These are phyloP conservation scores for Aspergillus sp. DNA, from an alignment of 2,329 filamentous ascomycete species.

Conservation along the genomic window DNA sequence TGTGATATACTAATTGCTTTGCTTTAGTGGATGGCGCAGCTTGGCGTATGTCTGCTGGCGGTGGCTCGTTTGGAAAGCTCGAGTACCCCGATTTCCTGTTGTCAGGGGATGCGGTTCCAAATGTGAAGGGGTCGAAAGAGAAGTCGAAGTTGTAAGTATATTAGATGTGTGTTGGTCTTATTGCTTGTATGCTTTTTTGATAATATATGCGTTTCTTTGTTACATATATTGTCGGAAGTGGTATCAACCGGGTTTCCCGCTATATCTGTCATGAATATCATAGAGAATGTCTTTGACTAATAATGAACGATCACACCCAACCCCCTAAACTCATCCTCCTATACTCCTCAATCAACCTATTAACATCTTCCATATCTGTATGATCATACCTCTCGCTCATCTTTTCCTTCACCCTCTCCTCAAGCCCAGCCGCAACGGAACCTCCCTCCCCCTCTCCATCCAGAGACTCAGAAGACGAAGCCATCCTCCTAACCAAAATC, in stretches of 20 bases:
- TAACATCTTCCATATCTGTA: constrained; percentile 19
- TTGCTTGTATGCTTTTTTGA: background rate
- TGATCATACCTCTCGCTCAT: constrained; percentile 13
- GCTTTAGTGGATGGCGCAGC: constrained; percentile 32
- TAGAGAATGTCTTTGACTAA: background rate
- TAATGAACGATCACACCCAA: background rate
- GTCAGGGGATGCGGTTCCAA: constrained; percentile 47
- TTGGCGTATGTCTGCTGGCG: constrained; percentile 32
- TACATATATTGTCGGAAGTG: no score
- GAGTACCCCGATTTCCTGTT: constrained; percentile 56
- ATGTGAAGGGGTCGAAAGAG: constrained; percentile 43
- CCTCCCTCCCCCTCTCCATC: background rate
- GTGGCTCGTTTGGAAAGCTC: constrained; percentile 30
- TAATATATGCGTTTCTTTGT: no score
- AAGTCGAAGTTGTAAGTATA: constrained; percentile 32
- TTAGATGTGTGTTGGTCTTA: background rate
- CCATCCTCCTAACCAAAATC: constrained; percentile 14
- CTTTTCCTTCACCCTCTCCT: background rate
- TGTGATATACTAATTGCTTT: no score
- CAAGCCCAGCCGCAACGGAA: no score
- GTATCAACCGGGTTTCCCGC: no score
- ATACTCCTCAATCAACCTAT: constrained; percentile 20
- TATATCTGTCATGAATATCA: no score
- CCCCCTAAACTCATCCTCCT: constrained; percentile 14
- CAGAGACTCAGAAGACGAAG: background rate